Evolutionary conservation across 2,329 filamentous ascomycete genomes (phyloP).

Genomic region (Elsinoe arachidis): DNA sequence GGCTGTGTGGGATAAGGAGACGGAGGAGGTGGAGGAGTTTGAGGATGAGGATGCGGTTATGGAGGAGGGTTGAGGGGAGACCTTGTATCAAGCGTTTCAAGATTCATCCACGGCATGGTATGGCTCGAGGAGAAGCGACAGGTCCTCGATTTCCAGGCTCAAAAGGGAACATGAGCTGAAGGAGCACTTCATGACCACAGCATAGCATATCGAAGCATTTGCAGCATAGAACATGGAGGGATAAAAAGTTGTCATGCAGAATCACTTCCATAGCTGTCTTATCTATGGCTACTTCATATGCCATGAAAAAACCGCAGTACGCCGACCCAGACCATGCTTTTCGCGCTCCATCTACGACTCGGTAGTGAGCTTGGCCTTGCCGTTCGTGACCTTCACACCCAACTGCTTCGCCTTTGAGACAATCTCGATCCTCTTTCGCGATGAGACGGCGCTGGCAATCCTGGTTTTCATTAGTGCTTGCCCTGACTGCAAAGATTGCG

Average conservation of each 20-base stretch:
- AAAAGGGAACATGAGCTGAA: slow-evolving; percentile 10
- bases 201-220: not conserved
- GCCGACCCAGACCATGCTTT: slow-evolving; percentile 14
- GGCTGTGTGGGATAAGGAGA: slow-evolving; percentile 42
- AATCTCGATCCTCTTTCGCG: slow-evolving; percentile 97
- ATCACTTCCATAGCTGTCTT: slow-evolving; percentile 12
- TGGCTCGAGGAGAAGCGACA: not conserved
- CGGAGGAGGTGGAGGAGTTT: slow-evolving; percentile 27
- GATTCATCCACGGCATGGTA: too few relatives aligned
- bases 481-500: not conserved
- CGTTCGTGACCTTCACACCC: slow-evolving; percentile 98
- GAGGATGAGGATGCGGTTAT: slow-evolving; percentile 21
- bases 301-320: slow-evolving; percentile 14
- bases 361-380: slow-evolving; percentile 97
- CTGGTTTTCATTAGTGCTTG: slow-evolving; percentile 46
- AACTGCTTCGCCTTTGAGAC: slow-evolving; percentile 94
- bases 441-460: slow-evolving; percentile 97
- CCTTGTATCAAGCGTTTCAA: not conserved
- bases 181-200: not conserved
- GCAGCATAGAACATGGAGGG: not conserved
- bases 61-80: slow-evolving; percentile 21
- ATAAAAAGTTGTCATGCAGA: slow-evolving; percentile 4
- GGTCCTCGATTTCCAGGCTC: not conserved
- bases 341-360: slow-evolving; percentile 51
- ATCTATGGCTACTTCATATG: slow-evolving; percentile 13